Evolutionary conservation across 192 early-diverging fungal species (phyloP), one percentile per base, ranked within the genome.

Genomic region (Spizellomyces sp.): DNA sequence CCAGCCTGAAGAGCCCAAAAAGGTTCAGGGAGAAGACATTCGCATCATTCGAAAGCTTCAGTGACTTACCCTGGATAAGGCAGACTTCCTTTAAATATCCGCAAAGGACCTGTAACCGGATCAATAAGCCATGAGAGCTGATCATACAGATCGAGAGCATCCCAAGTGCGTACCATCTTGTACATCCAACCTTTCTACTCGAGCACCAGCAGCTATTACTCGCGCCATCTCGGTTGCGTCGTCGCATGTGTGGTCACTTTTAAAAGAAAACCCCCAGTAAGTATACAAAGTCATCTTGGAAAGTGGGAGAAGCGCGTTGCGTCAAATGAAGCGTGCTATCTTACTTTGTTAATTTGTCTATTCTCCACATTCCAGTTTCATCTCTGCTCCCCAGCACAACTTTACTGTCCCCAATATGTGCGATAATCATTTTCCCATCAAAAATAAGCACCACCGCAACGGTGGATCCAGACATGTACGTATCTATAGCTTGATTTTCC

Each of bases 401-500:
- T 15, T 79, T 67, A 59, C 76, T 79, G 64, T 86, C 84, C 4
- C 84, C 84, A 7, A 86, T 71, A 64, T 82, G 73, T 42, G 75
- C 74, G 41, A 84, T 70, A 15, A 79, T 22, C 8, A 83, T 44
- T 15, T 73, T 71, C 17, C 69, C 72, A 21, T 62, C 68, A 8
- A 80, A 60, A 15, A 80, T 48, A 4, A 86, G 9, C 4, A 69
- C 65, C 19, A 83, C 12, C 41, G 62, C 72, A 4, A 77, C 84
- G 5, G 84, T 86, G 3, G 84, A 74, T n/a, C 84, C 84, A 9
- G 78, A 76, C 76, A 86, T 79, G 76, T 84, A 86, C 27, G 80
- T 55, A 67, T 86, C 84, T 45, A 82, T 77, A 5, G 66, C 65
- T 45, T 58, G 56, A 58, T 78, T 77, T 15, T 75, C 70, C 9